Evolutionary conservation across 2,329 filamentous ascomycete species (phyloP), one percentile per base, ranked within the genome.

Genomic region (Gnomoniopsis sp.): DNA sequence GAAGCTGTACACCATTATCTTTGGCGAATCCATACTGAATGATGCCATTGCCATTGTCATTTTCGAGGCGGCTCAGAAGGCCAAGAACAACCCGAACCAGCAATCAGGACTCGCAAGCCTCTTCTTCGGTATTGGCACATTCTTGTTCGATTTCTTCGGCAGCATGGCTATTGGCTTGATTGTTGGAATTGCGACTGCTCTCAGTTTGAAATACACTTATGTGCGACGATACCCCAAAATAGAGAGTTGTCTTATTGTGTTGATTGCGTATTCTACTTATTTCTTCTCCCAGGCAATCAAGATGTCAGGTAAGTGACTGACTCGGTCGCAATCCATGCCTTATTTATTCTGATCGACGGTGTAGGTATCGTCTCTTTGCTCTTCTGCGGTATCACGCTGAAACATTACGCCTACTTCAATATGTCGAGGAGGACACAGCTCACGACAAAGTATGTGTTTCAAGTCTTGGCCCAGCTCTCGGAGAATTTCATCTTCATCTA

Each of bases 401-500:
- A 99, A 75, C 95, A 99, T 72, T 99, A 99, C 70, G 95, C 95
- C 63, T 99, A 99, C 77, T 97, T 98, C 81, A 99, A 99, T 78
- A 99, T 99, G 95, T 99, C 95, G 33, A 88, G 95, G 51, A 88
- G 95, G 62, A 98, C 95, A 1, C 95, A 99, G 72, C 87, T 99
- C 63, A 96, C 95, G 17, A 99, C 95, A 54, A 99, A 99, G 73
- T 99, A 96, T 75, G 83, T 97, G 58, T 99, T 99, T 77, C 91
- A 96, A 72, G 88, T 96, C 62, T 88, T 96, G 66, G 91, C 95
- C 3, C 95, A 99, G 74, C 77, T 99, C 49, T 96, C 93, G 0
- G 95, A 99, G 76, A 99, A 99, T 74, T 99, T 99, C 72, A 99
- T 99, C 74, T 99, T 99, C 78, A 99, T 99, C 73, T 99, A 99